Base-by-base conservation (phyloP, 1,284 basidiomycete genomes). In the Ceratobasidium sp. region DNA sequence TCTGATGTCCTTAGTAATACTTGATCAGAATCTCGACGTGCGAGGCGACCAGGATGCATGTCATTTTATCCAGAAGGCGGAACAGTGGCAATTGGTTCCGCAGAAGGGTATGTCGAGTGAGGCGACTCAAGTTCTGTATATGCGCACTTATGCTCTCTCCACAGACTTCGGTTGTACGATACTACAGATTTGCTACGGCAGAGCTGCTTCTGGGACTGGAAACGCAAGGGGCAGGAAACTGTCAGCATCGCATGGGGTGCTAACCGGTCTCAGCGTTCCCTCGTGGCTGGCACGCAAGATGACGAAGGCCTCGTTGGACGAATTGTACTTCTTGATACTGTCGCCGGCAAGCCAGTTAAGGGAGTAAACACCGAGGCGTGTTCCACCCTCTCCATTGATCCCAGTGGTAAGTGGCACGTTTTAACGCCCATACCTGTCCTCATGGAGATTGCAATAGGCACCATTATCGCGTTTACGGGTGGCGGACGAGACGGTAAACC, bases 231-330 rank as follows among this genome's bases (percentile, higher is more conserved):
- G 3, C 41, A 72, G 11, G 31, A 61, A 37, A 48, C 31, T 19
- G 68, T 72, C 46, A 72, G 43, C 24, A 56, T 46, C 8, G 39
- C 68, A 7, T 72, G 68, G 68, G 68, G 68, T 27, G 34, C 31
- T 19, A 27, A 41, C n/a, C 41, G 68, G 8, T 72, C 68, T 22
- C 27, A 31, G 16, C 14, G 39, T 39, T 39, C 8, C 2, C 11
- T 72, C 37, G 56, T 59, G 24, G 54, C 43, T 51, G 68, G 68
- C 11, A 48, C 68, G 7, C 68, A 72, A 46, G 39, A 49, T 27
- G 31, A 59, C n/a, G 68, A 61, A 34, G 24, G 13, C 1, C 6
- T 72, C 19, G 9, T 8, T 8, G 68, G 68, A 13, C 58, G 48
- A 51, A 24, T 72, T 24, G 46, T 61, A 8, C 24, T 31, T 13